These are phyloP conservation scores for Meyerozyma guilliermondii DNA, from an alignment of 1,139 yeast species.

Conservation along the genomic window DNA sequence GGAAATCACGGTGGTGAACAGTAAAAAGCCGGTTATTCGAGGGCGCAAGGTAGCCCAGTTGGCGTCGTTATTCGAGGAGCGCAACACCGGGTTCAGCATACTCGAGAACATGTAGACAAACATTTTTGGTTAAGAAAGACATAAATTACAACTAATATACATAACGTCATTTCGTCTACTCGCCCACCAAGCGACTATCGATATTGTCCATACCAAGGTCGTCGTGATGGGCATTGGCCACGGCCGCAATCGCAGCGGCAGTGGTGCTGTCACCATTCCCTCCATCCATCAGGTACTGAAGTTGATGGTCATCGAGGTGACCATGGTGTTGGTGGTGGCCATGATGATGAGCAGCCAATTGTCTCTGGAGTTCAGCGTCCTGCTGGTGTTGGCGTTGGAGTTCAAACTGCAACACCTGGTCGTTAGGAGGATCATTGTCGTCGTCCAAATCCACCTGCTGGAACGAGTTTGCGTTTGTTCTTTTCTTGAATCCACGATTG, in stretches of 20 bases:
- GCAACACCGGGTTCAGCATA: slow-evolving; percentile 48
- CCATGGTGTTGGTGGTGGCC: slow-evolving; percentile 11
- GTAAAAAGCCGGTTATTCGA: slow-evolving; percentile 44
- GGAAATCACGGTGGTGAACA: slow-evolving; percentile 3
- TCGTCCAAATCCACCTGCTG: slow-evolving; percentile 28
- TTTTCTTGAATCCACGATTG: slow-evolving; percentile 14
- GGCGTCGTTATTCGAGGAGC: slow-evolving; percentile 52
- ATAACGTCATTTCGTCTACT: slow-evolving; percentile 13
- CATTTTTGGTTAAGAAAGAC: neutral
- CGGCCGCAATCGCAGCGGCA: slow-evolving; percentile 43
- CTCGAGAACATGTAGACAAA: slow-evolving; percentile 32
- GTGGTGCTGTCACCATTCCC: slow-evolving; percentile 25
- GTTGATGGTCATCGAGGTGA: slow-evolving; percentile 12
- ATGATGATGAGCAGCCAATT: slow-evolving; percentile 31
- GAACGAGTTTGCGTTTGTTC: slow-evolving; percentile 27
- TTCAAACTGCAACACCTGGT: slow-evolving; percentile 19
- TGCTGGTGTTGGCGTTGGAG: slow-evolving; percentile 22
- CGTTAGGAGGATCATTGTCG: slow-evolving; percentile 24
- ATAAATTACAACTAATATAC: slow-evolving; percentile 3
- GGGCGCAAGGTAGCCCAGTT: slow-evolving; percentile 53
- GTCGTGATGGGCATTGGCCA: slow-evolving; percentile 30
- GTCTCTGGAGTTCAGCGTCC: slow-evolving; percentile 30
- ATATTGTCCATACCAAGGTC: slow-evolving; percentile 43
- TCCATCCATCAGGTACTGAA: slow-evolving; percentile 8
- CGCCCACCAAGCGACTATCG: slow-evolving; percentile 45